phyloP scores from a whole-genome alignment of 139 green algal genomes.

The Chlamydomonas schloesseri region DNA sequence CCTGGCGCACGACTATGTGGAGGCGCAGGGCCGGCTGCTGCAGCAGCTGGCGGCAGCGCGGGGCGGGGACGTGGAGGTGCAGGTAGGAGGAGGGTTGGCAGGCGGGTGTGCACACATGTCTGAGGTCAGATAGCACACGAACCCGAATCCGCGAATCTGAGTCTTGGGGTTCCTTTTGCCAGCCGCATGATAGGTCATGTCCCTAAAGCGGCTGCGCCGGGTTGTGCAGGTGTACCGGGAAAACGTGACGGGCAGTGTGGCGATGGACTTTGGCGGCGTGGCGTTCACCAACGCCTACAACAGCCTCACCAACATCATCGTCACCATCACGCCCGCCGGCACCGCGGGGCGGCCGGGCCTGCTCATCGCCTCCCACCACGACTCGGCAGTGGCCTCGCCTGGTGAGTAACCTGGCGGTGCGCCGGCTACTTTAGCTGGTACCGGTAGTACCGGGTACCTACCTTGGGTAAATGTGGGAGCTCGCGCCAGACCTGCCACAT shows the following conservation, averaged over 20 bases:
- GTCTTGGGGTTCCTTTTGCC: no score
- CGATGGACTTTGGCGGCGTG: slow-evolving; percentile 64
- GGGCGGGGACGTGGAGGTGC: slow-evolving; percentile 41
- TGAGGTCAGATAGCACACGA: background rate
- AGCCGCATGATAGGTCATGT: no score
- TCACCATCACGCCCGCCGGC: slow-evolving; percentile 49
- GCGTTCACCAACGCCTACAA: slow-evolving; percentile 75
- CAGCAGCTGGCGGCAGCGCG: slow-evolving; percentile 16
- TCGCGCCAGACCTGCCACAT: no score
- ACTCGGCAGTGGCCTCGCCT: slow-evolving; percentile 40
- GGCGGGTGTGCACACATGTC: background rate
- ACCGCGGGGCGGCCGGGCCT: slow-evolving; percentile 13
- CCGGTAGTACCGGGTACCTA: no score
- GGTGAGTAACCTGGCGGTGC: no score
- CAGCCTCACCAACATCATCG: slow-evolving; percentile 71
- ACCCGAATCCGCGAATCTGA: no score
- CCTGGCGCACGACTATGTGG: slow-evolving; percentile 37
- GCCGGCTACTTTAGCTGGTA: no score
- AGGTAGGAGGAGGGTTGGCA: slow-evolving; percentile 12
- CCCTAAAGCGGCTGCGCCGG: no score
- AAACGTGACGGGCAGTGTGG: slow-evolving; percentile 51
- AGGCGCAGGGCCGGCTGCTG: slow-evolving; percentile 6
- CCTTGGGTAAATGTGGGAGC: no score
- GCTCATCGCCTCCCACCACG: slow-evolving; percentile 49
- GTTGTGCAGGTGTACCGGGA: slow-evolving; percentile 35